Base-by-base conservation (phyloP, 2,329 filamentous ascomycete genomes). In the Septoria petroselini region DNA sequence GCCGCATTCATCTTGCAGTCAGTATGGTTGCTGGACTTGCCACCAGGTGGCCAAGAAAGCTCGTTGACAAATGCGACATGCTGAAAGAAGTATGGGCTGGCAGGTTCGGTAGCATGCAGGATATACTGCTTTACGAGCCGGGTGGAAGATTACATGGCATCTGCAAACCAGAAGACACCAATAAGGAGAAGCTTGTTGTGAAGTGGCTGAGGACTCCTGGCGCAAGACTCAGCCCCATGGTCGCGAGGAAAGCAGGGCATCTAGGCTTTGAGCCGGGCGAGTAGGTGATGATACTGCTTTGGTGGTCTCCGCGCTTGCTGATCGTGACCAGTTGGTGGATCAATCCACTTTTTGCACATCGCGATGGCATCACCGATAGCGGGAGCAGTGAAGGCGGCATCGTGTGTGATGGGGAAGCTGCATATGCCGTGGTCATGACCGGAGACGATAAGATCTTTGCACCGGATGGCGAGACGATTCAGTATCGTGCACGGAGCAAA, bases 291-390 rank as follows among this genome's bases (percentile, higher is more conserved):
- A 29, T 5, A 29, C 1, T 19, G 19, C 8, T 2, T 19, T 9
- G n/a, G 3, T 9, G 3, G 29, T 27, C 23, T 11, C 8, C 19
- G 17, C 2, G n/a, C 39, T 17, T 40, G 21, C 17, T 35, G 21
- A 33, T 38, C 29, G 19, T 15, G 31, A 14, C 15, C 35, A 76
- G 73, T 21, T 77, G 74, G 74, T 77, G 74, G 74, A 73, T 77
- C 54, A 73, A 70, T 42, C 56, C 70, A 18, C 60, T 75, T 11
- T 76, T 76, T 51, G 74, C 74, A 5, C 70, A 71, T 35, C 68
- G 70, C 25, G 73, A 68, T 39, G 74, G 74, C 34, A 76, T 77
- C 39, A 74, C 76, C 50, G 72, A 75, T 48, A 62, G 67, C 23
- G 64, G 65, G 14, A 65, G 67, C n/a, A 61, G 67, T 1, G 63